Evolutionary conservation across 208 protist species (phyloP).

Genomic region (Trypanosoma lewisi): DNA sequence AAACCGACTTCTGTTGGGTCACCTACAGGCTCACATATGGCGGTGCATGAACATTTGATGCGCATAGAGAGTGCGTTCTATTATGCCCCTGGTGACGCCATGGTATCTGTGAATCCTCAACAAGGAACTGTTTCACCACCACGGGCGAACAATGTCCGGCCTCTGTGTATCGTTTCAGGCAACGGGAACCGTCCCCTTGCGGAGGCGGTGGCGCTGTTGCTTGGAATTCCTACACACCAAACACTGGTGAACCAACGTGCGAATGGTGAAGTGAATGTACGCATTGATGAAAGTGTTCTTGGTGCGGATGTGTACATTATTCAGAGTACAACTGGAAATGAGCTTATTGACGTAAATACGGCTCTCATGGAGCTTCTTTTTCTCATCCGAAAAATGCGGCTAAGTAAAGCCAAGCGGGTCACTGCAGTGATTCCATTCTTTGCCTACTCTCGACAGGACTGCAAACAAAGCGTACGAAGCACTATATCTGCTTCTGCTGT

Average conservation of each 20-base stretch:
- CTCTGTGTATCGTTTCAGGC: slow-evolving; percentile 85
- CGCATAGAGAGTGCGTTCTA: slow-evolving; percentile 85
- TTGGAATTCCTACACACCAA: slow-evolving; percentile 75
- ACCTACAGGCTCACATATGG: slow-evolving; percentile 4
- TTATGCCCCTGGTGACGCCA: slow-evolving; percentile 61
- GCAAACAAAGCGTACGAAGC: slow-evolving; percentile 89
- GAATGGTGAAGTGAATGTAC: slow-evolving; percentile 89
- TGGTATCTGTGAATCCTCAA: slow-evolving; percentile 66
- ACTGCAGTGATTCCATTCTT: slow-evolving; percentile 96
- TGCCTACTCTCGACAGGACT: slow-evolving; percentile 92
- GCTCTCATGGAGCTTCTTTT: slow-evolving; percentile 96
- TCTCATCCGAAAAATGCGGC: slow-evolving; percentile 89
- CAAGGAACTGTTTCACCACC: slow-evolving; percentile 62
- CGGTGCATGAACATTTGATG: slow-evolving; percentile 64
- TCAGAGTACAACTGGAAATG: slow-evolving; percentile 92
- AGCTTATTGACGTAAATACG: slow-evolving; percentile 92
- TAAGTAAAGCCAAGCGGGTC: slow-evolving; percentile 86
- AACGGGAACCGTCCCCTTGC: slow-evolving; percentile 89
- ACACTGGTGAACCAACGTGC: slow-evolving; percentile 81
- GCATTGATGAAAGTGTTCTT: slow-evolving; percentile 93
- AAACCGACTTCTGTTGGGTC: background rate
- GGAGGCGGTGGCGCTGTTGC: slow-evolving; percentile 78
- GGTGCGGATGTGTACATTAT: slow-evolving; percentile 97
- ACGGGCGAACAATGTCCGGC: slow-evolving; percentile 26
- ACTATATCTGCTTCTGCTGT: slow-evolving; percentile 94